These are phyloP conservation scores for Entomortierella lignicola DNA, from an alignment of 192 early-diverging fungal genomes.

Conservation along the genomic window DNA sequence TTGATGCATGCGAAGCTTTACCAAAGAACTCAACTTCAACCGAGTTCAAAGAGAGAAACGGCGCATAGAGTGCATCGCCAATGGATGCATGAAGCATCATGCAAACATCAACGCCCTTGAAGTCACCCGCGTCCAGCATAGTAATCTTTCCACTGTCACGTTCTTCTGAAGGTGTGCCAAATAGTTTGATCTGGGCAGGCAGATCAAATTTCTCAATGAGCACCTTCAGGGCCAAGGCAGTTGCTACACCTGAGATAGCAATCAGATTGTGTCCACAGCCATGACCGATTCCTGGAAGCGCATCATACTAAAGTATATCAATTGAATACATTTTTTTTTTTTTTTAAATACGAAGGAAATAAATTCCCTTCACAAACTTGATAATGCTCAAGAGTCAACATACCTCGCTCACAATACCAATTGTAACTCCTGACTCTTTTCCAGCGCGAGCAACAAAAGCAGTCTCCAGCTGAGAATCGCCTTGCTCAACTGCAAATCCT, in stretches of 20 bases:
- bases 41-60: slow-evolving; percentile 55
- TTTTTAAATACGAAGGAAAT: no score
- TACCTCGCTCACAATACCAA: slow-evolving; percentile 48
- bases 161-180: slow-evolving; percentile 84
- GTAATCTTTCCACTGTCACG: slow-evolving; percentile 73
- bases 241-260: slow-evolving; percentile 74
- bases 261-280: slow-evolving; percentile 83
- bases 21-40: slow-evolving; percentile 77
- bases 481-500: slow-evolving; percentile 70
- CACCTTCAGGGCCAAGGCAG: slow-evolving; percentile 62
- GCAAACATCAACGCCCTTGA: slow-evolving; percentile 78
- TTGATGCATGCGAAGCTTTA: slow-evolving; percentile 77
- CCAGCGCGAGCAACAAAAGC: slow-evolving; percentile 73
- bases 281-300: slow-evolving; percentile 74
- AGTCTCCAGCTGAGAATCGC: slow-evolving; percentile 72
- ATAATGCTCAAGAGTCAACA: not conserved
- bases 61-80: slow-evolving; percentile 58
- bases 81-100: slow-evolving; percentile 87
- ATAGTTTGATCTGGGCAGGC: slow-evolving; percentile 72
- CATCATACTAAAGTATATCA: slow-evolving; percentile 62
- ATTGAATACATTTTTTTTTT: not conserved
- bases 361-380: no score
- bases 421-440: slow-evolving; percentile 3
- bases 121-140: slow-evolving; percentile 75
- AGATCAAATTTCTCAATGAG: slow-evolving; percentile 55